Evolutionary conservation across 441 rosid species (phyloP).

Genomic region (Pelargonium cotyledonis): DNA sequence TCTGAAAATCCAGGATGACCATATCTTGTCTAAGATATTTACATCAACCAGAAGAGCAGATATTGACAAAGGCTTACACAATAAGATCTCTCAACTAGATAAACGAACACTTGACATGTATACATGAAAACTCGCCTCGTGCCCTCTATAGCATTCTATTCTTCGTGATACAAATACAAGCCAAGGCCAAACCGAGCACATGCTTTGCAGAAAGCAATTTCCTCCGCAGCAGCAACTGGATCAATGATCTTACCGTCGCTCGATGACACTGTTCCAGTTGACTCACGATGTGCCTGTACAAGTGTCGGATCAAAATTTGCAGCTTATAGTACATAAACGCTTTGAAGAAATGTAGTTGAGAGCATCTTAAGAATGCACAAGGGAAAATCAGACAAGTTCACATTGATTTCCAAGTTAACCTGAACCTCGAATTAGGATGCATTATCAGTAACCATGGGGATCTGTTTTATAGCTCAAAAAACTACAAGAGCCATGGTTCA

Average conservation of each 20-base stretch:
- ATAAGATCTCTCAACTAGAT: slow-evolving; percentile 2
- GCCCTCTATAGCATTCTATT: slow-evolving; percentile 26
- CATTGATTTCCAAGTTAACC: no score
- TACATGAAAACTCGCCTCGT: slow-evolving; percentile 1
- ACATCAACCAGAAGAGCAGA: slow-evolving; percentile 17
- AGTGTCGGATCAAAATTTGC: neutral
- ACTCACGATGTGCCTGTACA: slow-evolving; percentile 88
- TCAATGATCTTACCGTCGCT: slow-evolving; percentile 39
- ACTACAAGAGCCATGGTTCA: no score
- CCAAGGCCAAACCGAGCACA: slow-evolving; percentile 98
- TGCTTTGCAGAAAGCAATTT: slow-evolving; percentile 88
- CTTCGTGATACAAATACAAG: slow-evolving; percentile 78
- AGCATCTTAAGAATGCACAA: neutral
- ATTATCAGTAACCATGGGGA: no score
- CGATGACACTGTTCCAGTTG: slow-evolving; percentile 69
- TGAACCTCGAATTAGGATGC: no score
- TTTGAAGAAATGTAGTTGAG: neutral
- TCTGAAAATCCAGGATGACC: slow-evolving; percentile 10
- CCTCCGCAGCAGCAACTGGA: slow-evolving; percentile 88
- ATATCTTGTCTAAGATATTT: slow-evolving; percentile 15
- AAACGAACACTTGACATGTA: slow-evolving; percentile 9
- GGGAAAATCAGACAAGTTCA: neutral
- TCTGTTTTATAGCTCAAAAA: no score
- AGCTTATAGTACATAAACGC: neutral
- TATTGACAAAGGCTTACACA: neutral